Percentiles rank a stretch among this genome's conserved stretches.
Conservation (phyloP, 176 grass and related monocot genomes). For the Juncus effusus region DNA sequence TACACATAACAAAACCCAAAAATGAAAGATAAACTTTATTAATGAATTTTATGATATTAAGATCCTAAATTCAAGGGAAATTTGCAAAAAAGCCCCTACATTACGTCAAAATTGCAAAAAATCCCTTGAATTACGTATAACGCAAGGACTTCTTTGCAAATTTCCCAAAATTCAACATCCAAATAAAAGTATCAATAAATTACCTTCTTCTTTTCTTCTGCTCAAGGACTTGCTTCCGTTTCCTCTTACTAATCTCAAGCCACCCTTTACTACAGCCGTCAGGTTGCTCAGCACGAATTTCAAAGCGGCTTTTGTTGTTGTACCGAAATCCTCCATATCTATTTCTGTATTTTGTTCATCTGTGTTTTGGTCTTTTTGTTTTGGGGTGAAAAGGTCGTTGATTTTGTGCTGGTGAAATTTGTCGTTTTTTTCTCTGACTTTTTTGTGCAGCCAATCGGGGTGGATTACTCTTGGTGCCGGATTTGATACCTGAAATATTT, state of each 20-base stretch:
- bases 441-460: constrained; percentile 98
- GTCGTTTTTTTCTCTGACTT: constrained; percentile 91
- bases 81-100: no score
- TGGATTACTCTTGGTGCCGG: constrained; percentile 92
- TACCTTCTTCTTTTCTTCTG: constrained; percentile 77
- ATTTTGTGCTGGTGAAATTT: constrained; percentile 85
- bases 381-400: constrained; percentile 70
- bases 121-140: no score
- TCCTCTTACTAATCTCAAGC: constrained; percentile 91
- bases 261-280: constrained; percentile 48
- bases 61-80: no score
- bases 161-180: no score
- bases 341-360: constrained; percentile 30
- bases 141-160: neutral
- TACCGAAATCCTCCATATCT: constrained; percentile 76
- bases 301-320: constrained; percentile 27
- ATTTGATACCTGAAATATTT: constrained; percentile 64
- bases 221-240: constrained; percentile 68
- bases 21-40: no score
- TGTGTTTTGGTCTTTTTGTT: constrained; percentile 43
- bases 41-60: no score
- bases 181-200: constrained; percentile 14
- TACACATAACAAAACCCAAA: no score
- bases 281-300: constrained; percentile 27
- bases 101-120: no score